phyloP scores from a whole-genome alignment of 106 monocot species.

The Posidonia australis region DNA sequence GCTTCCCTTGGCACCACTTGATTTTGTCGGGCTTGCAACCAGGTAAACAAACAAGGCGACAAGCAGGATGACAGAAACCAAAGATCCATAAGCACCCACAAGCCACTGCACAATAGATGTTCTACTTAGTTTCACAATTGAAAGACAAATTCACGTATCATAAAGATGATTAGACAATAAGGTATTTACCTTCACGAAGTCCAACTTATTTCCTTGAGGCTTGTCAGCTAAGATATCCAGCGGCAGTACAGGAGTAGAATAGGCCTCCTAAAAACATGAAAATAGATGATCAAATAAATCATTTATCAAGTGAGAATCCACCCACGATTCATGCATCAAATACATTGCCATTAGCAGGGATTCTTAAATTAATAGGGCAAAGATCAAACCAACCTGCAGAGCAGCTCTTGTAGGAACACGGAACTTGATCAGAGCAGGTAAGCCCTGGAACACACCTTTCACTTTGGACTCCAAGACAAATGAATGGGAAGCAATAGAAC shows the following conservation, averaged over 20 bases:
- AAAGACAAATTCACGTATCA: not conserved
- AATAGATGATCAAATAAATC: constrained; percentile 6
- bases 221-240: constrained; percentile 90
- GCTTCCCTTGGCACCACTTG: constrained; percentile 7
- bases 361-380: not conserved
- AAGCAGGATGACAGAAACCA: constrained; percentile 54
- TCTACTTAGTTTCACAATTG: not conserved
- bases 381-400: constrained; percentile 39
- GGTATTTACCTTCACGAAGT: constrained; percentile 33
- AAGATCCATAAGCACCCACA: constrained; percentile 62
- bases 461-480: constrained; percentile 75
- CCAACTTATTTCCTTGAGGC: constrained; percentile 75
- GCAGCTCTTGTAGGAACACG: constrained; percentile 74
- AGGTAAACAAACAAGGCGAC: constrained; percentile 65
- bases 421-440: constrained; percentile 78
- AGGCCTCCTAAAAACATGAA: constrained; percentile 54
- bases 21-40: constrained; percentile 69
- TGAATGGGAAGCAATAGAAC: constrained; percentile 65
- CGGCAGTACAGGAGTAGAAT: constrained; percentile 67
- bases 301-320: not conserved
- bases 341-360: not conserved
- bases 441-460: constrained; percentile 65
- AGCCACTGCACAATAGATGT: constrained; percentile 45
- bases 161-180: not conserved
- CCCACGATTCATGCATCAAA: not conserved